Evolutionary conservation across 768 basidiomycete species (phyloP).

Genomic region (Termitomyces sp.): DNA sequence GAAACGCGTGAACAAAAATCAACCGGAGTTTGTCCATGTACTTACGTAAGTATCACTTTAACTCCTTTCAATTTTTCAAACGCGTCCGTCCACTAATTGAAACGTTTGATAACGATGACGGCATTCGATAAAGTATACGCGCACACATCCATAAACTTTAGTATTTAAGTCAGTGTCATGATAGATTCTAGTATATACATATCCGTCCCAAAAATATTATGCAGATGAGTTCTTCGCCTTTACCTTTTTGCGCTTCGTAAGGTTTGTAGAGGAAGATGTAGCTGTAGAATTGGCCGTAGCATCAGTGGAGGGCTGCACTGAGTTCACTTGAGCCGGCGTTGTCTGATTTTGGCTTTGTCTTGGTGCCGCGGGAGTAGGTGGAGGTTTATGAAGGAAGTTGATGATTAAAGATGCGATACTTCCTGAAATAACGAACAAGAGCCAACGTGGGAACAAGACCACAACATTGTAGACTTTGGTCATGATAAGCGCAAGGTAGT

Average conservation of each 20-base stretch:
- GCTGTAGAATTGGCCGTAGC: not conserved
- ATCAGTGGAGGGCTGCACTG: not conserved
- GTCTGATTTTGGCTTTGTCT: constrained; percentile 1
- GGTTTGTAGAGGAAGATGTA: constrained; percentile 4
- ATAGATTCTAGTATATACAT: not conserved
- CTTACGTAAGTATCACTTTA: no score
- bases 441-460: constrained; percentile 62
- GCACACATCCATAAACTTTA: not conserved
- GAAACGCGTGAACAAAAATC: not conserved
- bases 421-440: constrained; percentile 64
- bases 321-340: not conserved
- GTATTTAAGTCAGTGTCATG: not conserved
- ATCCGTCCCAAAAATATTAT: not conserved
- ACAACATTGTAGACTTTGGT: constrained; percentile 48
- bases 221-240: constrained; percentile 7
- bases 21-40: constrained; percentile 6
- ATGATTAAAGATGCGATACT: constrained; percentile 61
- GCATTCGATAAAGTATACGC: not conserved
- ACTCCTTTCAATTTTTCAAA: no score
- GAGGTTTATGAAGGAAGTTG: constrained; percentile 50
- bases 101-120: no score
- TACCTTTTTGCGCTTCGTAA: constrained; percentile 13
- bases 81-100: no score
- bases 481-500: constrained; percentile 45
- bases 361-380: not conserved